A percentile compares a stretch with the other conserved stretches of the same genome.
phyloP scores from a whole-genome alignment of 768 basidiomycete genomes.

The Russula ochroleuca region DNA sequence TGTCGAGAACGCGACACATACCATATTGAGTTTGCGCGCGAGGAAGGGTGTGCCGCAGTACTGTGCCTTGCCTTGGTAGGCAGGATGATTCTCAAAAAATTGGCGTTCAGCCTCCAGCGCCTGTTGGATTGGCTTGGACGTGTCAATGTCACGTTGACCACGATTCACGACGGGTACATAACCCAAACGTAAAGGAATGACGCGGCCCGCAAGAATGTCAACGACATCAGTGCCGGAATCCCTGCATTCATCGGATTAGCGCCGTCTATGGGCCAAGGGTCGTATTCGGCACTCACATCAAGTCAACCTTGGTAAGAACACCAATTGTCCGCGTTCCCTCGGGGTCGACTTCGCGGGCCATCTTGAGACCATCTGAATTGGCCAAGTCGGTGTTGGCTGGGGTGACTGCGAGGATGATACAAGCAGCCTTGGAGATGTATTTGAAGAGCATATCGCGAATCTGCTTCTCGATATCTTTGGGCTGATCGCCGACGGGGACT shows the following conservation, averaged over 20 bases:
- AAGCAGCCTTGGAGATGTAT: slow-evolving; percentile 91
- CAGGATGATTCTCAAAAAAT: slow-evolving; percentile 92
- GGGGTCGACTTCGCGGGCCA: slow-evolving; percentile 95
- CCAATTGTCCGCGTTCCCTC: slow-evolving; percentile 97
- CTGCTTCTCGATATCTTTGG: slow-evolving; percentile 95
- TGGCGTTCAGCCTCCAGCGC: slow-evolving; percentile 88
- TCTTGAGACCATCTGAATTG: slow-evolving; percentile 94
- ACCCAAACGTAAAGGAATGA: slow-evolving; percentile 93
- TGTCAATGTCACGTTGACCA: slow-evolving; percentile 95
- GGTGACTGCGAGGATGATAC: slow-evolving; percentile 95
- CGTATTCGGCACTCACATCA: slow-evolving; percentile 63
- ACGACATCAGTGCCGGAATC: slow-evolving; percentile 98
- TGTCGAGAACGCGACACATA: slow-evolving; percentile 36
- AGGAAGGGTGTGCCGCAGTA: slow-evolving; percentile 98
- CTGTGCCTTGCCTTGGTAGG: slow-evolving; percentile 89
- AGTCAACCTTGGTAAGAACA: slow-evolving; percentile 96
- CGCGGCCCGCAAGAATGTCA: slow-evolving; percentile 94
- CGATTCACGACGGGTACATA: slow-evolving; percentile 99
- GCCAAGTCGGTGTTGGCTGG: slow-evolving; percentile 96
- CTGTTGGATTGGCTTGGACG: slow-evolving; percentile 72
- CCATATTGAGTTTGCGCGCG: slow-evolving; percentile 91
- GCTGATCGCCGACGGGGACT: slow-evolving; percentile 94
- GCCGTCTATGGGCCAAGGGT: slow-evolving; percentile 8
- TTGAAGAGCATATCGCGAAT: slow-evolving; percentile 95
- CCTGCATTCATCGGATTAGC: slow-evolving; percentile 46